Evolutionary conservation across 2,329 filamentous ascomycete species (phyloP).

Genomic region (Aphanoascus verrucosus): DNA sequence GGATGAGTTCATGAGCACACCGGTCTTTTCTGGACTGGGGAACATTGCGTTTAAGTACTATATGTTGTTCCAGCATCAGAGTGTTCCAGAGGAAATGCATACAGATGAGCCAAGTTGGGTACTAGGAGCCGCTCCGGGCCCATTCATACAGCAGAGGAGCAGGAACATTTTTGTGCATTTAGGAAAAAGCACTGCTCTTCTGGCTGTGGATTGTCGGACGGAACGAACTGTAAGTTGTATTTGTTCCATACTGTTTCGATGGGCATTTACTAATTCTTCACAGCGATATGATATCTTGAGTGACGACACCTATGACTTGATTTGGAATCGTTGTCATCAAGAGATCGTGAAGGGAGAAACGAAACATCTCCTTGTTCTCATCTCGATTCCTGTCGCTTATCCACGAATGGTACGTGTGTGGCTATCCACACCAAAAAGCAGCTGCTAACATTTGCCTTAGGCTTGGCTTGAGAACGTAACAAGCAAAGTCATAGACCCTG

Average conservation of each 20-base stretch:
- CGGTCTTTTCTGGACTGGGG: conserved; percentile 81
- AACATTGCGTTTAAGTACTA: conserved; percentile 97
- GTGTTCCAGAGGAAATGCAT: conserved; percentile 67
- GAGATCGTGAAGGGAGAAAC: conserved; percentile 77
- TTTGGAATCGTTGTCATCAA: conserved; percentile 73
- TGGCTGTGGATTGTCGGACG: conserved; percentile 84
- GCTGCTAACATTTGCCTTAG: conserved; percentile 42
- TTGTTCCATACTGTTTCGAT: background rate
- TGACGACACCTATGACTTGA: conserved; percentile 69
- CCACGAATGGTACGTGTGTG: conserved; percentile 55
- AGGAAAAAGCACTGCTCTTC: conserved; percentile 65
- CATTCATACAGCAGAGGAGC: conserved; percentile 80
- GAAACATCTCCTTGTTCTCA: conserved; percentile 77
- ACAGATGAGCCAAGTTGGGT: conserved; percentile 84
- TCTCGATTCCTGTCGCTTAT: conserved; percentile 76
- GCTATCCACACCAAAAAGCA: conserved; percentile 4
- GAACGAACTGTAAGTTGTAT: conserved; percentile 56
- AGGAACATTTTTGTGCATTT: conserved; percentile 77
- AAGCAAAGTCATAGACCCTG: conserved; percentile 77
- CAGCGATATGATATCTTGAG: conserved; percentile 63
- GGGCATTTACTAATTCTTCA: conserved; percentile 11
- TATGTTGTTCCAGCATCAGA: conserved; percentile 96
- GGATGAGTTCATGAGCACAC: conserved; percentile 79
- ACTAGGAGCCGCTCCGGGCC: conserved; percentile 65
- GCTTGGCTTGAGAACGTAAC: conserved; percentile 57